Evolutionary conservation across 2,329 filamentous ascomycete genomes (phyloP).

Genomic region (Ophioceras dolichostomum): DNA sequence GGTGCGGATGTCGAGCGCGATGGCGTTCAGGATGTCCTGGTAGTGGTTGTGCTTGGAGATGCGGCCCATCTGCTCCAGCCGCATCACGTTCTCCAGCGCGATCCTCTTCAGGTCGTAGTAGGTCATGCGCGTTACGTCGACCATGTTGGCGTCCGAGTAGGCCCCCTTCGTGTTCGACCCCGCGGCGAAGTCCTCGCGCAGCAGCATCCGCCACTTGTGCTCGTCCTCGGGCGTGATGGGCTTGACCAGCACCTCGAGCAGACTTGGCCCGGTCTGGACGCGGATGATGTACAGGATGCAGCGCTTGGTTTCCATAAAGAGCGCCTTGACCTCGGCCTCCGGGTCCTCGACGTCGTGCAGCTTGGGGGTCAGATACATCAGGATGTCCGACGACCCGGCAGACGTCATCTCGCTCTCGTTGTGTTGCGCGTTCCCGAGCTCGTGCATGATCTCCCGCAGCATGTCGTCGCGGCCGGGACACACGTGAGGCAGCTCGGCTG

Average conservation of each 20-base stretch:
- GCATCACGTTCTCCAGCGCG: constrained; percentile 86
- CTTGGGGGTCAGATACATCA: constrained; percentile 80
- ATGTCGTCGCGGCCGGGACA: constrained; percentile 76
- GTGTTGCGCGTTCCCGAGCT: constrained; percentile 89
- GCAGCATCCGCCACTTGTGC: constrained; percentile 68
- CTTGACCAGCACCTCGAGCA: constrained; percentile 93
- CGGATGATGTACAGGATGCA: constrained; percentile 97
- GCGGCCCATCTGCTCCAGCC: constrained; percentile 73
- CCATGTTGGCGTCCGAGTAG: constrained; percentile 80
- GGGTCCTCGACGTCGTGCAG: constrained; percentile 86
- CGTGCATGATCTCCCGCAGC: constrained; percentile 81
- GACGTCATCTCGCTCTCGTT: constrained; percentile 90
- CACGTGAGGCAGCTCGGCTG: constrained; percentile 63
- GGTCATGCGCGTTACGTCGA: constrained; percentile 79
- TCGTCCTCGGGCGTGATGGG: constrained; percentile 81
- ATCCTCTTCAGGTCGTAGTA: constrained; percentile 90
- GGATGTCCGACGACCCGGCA: constrained; percentile 78
- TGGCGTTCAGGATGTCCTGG: constrained; percentile 95
- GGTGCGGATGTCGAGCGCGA: constrained; percentile 90
- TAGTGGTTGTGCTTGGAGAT: constrained; percentile 88
- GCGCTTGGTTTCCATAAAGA: constrained; percentile 98
- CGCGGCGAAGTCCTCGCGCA: constrained; percentile 70
- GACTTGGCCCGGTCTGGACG: constrained; percentile 78
- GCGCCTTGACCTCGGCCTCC: constrained; percentile 77
- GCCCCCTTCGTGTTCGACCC: constrained; percentile 61